A percentile compares a stretch with the other conserved stretches of the same genome.
phyloP scores from a whole-genome alignment of 345 rosid species.

The Anastatica hierochuntica region DNA sequence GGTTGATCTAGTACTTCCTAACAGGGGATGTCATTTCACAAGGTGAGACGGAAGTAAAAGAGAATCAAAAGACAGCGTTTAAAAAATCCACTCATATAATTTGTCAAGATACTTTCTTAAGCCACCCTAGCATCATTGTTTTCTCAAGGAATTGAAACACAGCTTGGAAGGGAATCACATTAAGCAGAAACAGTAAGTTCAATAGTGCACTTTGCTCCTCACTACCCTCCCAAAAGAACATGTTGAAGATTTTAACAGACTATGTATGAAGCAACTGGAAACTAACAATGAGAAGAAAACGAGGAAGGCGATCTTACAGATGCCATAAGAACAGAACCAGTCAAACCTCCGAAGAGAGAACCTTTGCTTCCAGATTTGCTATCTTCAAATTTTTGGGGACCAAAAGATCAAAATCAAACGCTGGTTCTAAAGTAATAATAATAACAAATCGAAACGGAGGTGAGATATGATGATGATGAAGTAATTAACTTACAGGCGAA shows the following conservation, averaged over 20 bases:
- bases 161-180: not conserved
- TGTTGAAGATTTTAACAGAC: too few species aligned
- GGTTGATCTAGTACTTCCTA: too few species aligned
- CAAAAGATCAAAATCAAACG: not conserved
- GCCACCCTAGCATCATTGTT: not conserved
- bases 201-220: constrained; percentile 8
- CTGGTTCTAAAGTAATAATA: too few species aligned
- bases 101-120: too few species aligned
- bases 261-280: not conserved
- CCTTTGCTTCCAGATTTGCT: constrained; percentile 65
- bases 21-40: too few species aligned
- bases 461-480: too few species aligned
- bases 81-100: too few species aligned
- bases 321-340: constrained; percentile 67
- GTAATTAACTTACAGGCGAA: constrained; percentile 62
- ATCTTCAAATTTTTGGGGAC: constrained; percentile 25
- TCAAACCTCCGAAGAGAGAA: constrained; percentile 68
- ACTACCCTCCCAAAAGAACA: too few species aligned
- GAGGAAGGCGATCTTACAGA: constrained; percentile 34
- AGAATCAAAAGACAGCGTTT: too few species aligned
- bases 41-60: too few species aligned
- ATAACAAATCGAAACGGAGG: not conserved
- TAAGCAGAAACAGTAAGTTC: not conserved
- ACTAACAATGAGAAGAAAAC: not conserved
- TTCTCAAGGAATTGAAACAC: not conserved